These are phyloP conservation scores for Butyriboletus loyo DNA, from an alignment of 768 basidiomycete genomes.

Conservation along the genomic window DNA sequence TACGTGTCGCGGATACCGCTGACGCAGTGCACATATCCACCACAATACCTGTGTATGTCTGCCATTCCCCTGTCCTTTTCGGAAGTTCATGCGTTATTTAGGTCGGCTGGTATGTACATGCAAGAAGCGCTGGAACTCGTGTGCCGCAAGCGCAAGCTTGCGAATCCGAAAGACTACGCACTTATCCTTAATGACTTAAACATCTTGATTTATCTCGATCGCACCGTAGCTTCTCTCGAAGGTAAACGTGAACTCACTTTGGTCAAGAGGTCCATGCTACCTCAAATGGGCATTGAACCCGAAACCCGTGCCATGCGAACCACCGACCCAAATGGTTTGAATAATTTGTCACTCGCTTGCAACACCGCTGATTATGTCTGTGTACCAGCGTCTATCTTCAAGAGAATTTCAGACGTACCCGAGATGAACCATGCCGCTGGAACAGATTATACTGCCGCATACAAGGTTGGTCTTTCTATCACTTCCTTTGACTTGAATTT, in stretches of 20 bases:
- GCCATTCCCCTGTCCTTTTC: neutral
- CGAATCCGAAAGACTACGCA: constrained; percentile 77
- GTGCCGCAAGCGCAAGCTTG: constrained; percentile 64
- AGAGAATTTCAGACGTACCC: constrained; percentile 68
- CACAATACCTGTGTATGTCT: constrained; percentile 83
- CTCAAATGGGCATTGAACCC: constrained; percentile 65
- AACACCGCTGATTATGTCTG: neutral
- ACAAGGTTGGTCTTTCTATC: constrained; percentile 56
- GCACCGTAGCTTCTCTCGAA: constrained; percentile 93
- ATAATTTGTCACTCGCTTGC: neutral
- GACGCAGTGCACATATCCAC: constrained; percentile 86
- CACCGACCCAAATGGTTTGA: constrained; percentile 88
- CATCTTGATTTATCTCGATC: constrained; percentile 84
- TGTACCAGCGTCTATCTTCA: constrained; percentile 83
- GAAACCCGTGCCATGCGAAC: constrained; percentile 64
- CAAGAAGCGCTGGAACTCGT: constrained; percentile 90
- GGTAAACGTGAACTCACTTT: constrained; percentile 82
- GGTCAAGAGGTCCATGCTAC: constrained; percentile 74
- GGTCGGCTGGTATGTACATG: constrained; percentile 93
- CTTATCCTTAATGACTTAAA: constrained; percentile 60
- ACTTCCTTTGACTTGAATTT: neutral
- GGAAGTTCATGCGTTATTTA: constrained; percentile 23
- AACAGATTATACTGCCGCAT: constrained; percentile 80
- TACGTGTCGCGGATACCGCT: constrained; percentile 75
- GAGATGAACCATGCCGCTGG: constrained; percentile 56